phyloP scores from a whole-genome alignment of 805 yeast species.

The Candida tibetensis region DNA sequence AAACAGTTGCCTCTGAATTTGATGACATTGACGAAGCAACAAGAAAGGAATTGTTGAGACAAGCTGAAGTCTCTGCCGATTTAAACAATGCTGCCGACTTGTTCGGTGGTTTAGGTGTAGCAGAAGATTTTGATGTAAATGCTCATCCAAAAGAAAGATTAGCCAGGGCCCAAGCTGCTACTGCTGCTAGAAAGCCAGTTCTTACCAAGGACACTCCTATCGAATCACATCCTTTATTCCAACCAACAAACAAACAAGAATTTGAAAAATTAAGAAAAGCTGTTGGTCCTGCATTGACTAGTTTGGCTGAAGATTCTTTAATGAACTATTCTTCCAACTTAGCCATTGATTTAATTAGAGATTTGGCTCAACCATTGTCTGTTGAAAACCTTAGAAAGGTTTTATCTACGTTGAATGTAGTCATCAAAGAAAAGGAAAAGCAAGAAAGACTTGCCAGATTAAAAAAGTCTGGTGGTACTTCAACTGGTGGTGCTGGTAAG shows the following conservation, averaged over 20 bases:
- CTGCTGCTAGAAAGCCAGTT: constrained; percentile 30
- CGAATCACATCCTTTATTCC: constrained; percentile 76
- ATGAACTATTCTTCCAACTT: constrained; percentile 70
- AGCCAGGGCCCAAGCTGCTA: constrained; percentile 45
- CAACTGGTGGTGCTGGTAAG: constrained; percentile 92
- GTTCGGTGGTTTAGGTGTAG: constrained; percentile 69
- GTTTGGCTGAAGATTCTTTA: constrained; percentile 57
- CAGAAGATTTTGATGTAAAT: constrained; percentile 36
- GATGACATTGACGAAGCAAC: constrained; percentile 71
- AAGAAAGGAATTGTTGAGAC: constrained; percentile 67
- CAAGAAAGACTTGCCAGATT: constrained; percentile 87
- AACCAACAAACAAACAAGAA: constrained; percentile 76
- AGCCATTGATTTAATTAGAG: constrained; percentile 84
- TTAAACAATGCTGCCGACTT: constrained; percentile 90
- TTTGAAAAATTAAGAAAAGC: constrained; percentile 72
- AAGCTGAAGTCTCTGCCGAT: constrained; percentile 83
- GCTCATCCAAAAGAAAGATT: constrained; percentile 53
- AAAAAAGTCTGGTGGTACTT: constrained; percentile 78
- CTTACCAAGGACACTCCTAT: constrained; percentile 59
- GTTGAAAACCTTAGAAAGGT: constrained; percentile 84
- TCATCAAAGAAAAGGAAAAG: constrained; percentile 80
- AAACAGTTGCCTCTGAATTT: constrained; percentile 49
- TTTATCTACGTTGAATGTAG: constrained; percentile 75
- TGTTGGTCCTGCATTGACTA: constrained; percentile 57
- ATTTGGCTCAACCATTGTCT: constrained; percentile 74